Percentiles rank a stretch among this genome's conserved stretches.
Conservation (phyloP, 179 eudicot species). For the Gypsophila paniculata region DNA sequence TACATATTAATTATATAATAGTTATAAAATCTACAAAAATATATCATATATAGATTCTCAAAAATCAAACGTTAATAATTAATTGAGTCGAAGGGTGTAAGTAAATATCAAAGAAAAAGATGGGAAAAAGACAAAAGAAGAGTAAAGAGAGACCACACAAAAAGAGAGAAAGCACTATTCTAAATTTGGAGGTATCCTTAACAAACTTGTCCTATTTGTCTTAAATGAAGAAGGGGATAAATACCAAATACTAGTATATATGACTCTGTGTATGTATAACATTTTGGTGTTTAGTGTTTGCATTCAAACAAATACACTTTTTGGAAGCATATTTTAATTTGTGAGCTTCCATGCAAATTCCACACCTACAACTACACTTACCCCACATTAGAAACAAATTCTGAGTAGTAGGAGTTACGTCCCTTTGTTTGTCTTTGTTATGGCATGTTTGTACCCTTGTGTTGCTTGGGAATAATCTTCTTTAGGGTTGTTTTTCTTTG, state of each 20-base stretch:
- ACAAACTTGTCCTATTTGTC: conserved; percentile 48
- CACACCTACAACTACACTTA: conserved; percentile 22
- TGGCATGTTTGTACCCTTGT: conserved; percentile 48
- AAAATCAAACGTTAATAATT: too few relatives aligned
- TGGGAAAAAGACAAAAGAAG: conserved; percentile 16
- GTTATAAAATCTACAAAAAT: too few relatives aligned
- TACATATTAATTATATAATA: too few relatives aligned
- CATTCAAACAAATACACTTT: conserved; percentile 35
- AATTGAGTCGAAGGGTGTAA: too few relatives aligned
- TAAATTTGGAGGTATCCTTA: conserved; percentile 40
- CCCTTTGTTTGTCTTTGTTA: conserved; percentile 52
- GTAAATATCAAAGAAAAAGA: neutral
- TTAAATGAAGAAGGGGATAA: conserved; percentile 29
- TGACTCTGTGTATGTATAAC: too few relatives aligned
- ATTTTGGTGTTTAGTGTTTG: conserved; percentile 23
- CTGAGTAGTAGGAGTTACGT: conserved; percentile 12
- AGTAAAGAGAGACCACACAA: conserved; percentile 23
- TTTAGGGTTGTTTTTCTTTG: conserved; percentile 18
- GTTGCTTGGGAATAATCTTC: conserved; percentile 35
- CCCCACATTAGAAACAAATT: conserved; percentile 36
- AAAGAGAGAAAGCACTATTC: conserved; percentile 33
- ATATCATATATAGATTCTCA: too few relatives aligned
- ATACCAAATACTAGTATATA: conserved; percentile 9
- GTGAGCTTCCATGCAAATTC: conserved; percentile 39
- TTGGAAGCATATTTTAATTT: conserved; percentile 21